Conservation (phyloP, 805 yeast genomes). For the Sugiyamaella boreocaroliniensis region DNA sequence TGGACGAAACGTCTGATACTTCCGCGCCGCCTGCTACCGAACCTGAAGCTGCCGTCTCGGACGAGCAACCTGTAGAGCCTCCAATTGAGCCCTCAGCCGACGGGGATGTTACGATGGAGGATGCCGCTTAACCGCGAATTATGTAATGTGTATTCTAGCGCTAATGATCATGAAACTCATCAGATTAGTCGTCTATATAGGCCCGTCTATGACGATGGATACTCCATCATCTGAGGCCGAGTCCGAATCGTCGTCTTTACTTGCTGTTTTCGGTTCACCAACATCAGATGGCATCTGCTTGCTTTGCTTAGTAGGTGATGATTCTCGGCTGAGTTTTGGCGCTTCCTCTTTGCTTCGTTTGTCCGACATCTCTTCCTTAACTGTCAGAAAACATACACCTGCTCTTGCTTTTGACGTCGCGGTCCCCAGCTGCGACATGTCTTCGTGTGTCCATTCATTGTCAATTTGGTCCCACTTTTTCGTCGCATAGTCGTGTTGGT, state of each 20-base stretch:
- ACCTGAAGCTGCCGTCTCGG: not conserved
- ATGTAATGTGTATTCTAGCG: too few relatives aligned
- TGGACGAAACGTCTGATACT: not conserved
- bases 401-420: conserved; percentile 50
- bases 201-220: not conserved
- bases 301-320: too few relatives aligned
- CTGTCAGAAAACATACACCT: conserved; percentile 51
- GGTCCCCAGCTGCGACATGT: conserved; percentile 40
- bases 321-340: too few relatives aligned
- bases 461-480: conserved; percentile 40
- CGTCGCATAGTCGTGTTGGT: conserved; percentile 39
- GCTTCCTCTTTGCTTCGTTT: not conserved
- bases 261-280: not conserved
- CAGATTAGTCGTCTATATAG: not conserved
- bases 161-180: not conserved
- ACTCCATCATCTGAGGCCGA: not conserved
- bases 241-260: not conserved
- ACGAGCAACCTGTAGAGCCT: not conserved
- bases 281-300: too few relatives aligned
- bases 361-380: conserved; percentile 30
- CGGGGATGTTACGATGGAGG: conserved; percentile 9
- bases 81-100: not conserved
- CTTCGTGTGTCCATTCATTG: conserved; percentile 46
- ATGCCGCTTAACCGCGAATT: not conserved
- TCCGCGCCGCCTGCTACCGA: not conserved